Conservation (phyloP, 2,329 filamentous ascomycete species). For the Alternaria metachromatica region DNA sequence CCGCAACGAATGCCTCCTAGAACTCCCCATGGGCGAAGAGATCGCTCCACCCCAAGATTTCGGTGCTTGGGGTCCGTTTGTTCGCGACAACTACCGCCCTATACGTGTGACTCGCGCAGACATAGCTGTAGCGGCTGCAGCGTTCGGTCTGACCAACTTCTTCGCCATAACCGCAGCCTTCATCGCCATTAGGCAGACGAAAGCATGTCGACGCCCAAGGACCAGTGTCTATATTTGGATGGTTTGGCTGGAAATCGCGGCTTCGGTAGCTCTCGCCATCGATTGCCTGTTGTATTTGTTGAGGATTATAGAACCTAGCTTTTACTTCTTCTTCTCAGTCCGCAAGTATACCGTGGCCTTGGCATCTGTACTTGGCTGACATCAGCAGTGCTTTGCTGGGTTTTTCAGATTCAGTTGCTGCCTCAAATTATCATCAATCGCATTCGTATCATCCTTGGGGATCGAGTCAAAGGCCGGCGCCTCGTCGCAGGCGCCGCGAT, state of each 20-base stretch:
- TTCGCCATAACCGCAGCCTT: conserved; percentile 39
- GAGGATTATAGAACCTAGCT: conserved; percentile 40
- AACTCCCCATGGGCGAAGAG: conserved; percentile 16
- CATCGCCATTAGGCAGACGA: conserved; percentile 35
- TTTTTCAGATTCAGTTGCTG: conserved; percentile 37
- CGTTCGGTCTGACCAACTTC: conserved; percentile 27
- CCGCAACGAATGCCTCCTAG: not conserved
- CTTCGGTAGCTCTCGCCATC: conserved; percentile 51
- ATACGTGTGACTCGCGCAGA: conserved; percentile 25
- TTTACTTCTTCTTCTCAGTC: conserved; percentile 40
- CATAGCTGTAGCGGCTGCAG: conserved; percentile 25
- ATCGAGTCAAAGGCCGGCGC: conserved; percentile 18
- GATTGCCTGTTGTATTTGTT: conserved; percentile 45
- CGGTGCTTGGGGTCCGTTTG: conserved; percentile 34
- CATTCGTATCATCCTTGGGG: conserved; percentile 32
- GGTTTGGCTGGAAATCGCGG: conserved; percentile 56
- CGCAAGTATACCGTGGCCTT: conserved; percentile 16
- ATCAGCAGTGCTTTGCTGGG: conserved; percentile 28
- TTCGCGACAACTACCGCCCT: conserved; percentile 25
- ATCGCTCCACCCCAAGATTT: conserved; percentile 24
- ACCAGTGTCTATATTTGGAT: conserved; percentile 54
- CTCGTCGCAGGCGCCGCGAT: conserved; percentile 24
- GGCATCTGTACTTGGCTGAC: conserved; percentile 4
- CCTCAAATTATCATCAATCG: conserved; percentile 42
- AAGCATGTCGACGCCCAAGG: conserved; percentile 22